Base-by-base conservation (phyloP, 768 basidiomycete genomes). In the Dentipellis sp. region DNA sequence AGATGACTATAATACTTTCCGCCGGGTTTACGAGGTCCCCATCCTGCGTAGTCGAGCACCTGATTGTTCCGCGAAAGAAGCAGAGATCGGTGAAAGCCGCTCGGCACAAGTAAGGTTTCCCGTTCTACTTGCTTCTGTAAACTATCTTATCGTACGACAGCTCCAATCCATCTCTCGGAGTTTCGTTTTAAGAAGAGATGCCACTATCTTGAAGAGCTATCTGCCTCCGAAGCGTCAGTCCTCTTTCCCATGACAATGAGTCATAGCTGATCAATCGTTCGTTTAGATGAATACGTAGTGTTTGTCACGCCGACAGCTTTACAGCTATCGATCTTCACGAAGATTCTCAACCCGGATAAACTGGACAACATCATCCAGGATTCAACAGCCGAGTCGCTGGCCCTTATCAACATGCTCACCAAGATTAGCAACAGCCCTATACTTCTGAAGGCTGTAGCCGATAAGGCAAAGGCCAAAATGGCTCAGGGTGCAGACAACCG, bases 271-370 rank as follows among this genome's bases (percentile, higher is more conserved):
- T 59, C 22, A 58, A 21, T 34, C 10, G 38, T 34, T 9, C 14
- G n/a, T 50, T 22, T 54, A 98, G 95, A 90, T 66, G 97, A 99
- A 82, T 97, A 95, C 66, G 88, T 95, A n/a, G 84, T 98, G n/a
- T 98, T 98, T 68, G 77, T 97, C 34, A 84, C 84, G 5, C 95
- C 97, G 0, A 94, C 93, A 0, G 50, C 71, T n/a, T 71, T 97
- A 16, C 95, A 99, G 63, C 69, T 90, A 6, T 74, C 80, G 11
- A 86, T 98, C 63, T 92, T 94, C 64, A 72, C 75, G 10, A 82
- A 77, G 45, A 83, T 97, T 10, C 78, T 99, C 7, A 76, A 82
- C 29, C 83, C 85, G 0, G 81, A 84, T 52, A 81, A 81, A 56
- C 68, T 94, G 23, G 81, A 86, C 58, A 77, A 79, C 50, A 71